Percentiles rank a stretch among this genome's conserved stretches.
Conservation (phyloP, 129 eudicot genomes). For the Flaveria ramosissima region DNA sequence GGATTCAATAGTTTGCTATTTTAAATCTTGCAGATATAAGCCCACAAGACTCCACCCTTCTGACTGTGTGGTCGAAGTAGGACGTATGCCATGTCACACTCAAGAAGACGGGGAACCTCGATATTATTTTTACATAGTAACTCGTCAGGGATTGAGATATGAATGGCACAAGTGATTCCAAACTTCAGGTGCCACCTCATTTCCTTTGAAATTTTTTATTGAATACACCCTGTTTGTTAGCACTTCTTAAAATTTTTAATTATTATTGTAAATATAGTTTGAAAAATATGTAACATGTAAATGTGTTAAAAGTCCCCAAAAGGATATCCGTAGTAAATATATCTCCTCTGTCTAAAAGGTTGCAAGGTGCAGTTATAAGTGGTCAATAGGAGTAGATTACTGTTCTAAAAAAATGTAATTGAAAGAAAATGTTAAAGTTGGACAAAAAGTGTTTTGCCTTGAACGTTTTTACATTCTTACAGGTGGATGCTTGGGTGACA, state of each 20-base stretch:
- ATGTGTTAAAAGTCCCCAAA: not conserved
- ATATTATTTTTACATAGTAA: constrained; percentile 69
- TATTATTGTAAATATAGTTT: not conserved
- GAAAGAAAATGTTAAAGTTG: not conserved
- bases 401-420: not conserved
- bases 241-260: not conserved
- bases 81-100: constrained; percentile 58
- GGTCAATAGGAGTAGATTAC: no score
- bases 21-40: constrained; percentile 63
- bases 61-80: constrained; percentile 82
- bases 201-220: not conserved
- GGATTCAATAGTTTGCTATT: not conserved
- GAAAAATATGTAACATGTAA: not conserved
- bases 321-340: no score
- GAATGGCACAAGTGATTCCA: constrained; percentile 86
- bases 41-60: constrained; percentile 81
- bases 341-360: no score
- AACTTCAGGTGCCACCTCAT: constrained; percentile 56
- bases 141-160: constrained; percentile 74
- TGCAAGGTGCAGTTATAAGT: no score
- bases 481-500: constrained; percentile 90
- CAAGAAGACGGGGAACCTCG: constrained; percentile 67
- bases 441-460: not conserved
- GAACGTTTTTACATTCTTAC: constrained; percentile 9
- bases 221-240: no score